A percentile compares a stretch with the other conserved stretches of the same genome.
Conservation (phyloP, 805 yeast genomes). For the Yarrowia alimentaria region DNA sequence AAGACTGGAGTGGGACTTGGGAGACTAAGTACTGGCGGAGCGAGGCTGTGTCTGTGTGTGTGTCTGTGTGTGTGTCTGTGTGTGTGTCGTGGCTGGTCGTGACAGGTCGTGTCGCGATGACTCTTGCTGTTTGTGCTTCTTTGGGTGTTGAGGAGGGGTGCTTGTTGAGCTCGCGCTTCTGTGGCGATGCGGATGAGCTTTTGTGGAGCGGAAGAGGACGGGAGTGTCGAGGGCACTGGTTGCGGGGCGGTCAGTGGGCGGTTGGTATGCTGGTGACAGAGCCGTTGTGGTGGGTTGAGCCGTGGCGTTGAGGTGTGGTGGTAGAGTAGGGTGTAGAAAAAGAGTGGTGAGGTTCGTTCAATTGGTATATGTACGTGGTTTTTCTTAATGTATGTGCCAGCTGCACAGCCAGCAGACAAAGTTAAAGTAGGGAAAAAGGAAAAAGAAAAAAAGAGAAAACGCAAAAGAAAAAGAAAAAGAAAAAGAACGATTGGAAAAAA, state of each 20-base stretch:
- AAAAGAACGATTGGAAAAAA: no score
- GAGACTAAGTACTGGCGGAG: no score
- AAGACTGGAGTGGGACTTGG: no score
- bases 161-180: no score
- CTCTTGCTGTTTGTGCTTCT: no score
- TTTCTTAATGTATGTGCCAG: constrained; percentile 7
- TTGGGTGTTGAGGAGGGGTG: constrained; percentile 1
- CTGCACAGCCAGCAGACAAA: constrained; percentile 20
- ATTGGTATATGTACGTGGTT: constrained; percentile 7
- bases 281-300: no score
- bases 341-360: not conserved
- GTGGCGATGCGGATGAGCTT: no score
- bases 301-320: not conserved
- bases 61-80: not conserved
- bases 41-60: not conserved
- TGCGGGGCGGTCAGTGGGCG: no score
- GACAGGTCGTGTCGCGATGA: no score
- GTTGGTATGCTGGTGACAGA: no score
- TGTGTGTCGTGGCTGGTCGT: not conserved
- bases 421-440: not conserved
- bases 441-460: not conserved
- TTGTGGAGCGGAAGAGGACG: no score
- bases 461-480: not conserved
- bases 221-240: no score
- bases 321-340: constrained; percentile 2